phyloP scores from a whole-genome alignment of 2,329 filamentous ascomycete genomes.

The Phialocephala sp. region DNA sequence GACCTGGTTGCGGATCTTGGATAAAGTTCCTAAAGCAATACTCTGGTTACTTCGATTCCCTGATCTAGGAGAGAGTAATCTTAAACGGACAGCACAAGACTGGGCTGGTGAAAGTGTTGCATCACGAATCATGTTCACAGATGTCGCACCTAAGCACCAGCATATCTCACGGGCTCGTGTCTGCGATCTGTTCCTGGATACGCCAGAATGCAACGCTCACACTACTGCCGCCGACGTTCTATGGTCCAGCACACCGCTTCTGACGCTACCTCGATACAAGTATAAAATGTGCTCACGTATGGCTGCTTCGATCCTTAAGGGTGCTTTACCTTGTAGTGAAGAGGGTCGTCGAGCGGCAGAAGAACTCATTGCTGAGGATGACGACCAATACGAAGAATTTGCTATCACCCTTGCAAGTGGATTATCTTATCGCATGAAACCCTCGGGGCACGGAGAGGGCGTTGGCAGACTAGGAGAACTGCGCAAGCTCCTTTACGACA shows the following conservation, averaged over 20 bases:
- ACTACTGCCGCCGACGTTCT: conserved; percentile 96
- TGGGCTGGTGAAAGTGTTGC: conserved; percentile 91
- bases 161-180: conserved; percentile 92
- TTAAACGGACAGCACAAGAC: conserved; percentile 76
- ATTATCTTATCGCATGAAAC: conserved; percentile 61
- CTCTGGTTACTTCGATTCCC: conserved; percentile 98
- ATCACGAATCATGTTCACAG: conserved; percentile 88
- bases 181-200: conserved; percentile 95
- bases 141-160: conserved; percentile 92
- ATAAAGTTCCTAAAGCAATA: conserved; percentile 82
- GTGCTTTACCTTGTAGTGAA: conserved; percentile 76
- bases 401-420: conserved; percentile 71
- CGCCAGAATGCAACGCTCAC: conserved; percentile 96
- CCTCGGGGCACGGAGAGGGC: conserved; percentile 57
- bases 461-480: conserved; percentile 77
- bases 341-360: conserved; percentile 70
- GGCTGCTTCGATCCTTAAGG: conserved; percentile 91
- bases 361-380: conserved; percentile 79
- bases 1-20: conserved; percentile 90
- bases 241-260: conserved; percentile 92
- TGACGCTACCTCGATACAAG: conserved; percentile 88
- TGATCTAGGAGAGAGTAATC: conserved; percentile 86
- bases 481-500: conserved; percentile 80
- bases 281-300: conserved; percentile 99
- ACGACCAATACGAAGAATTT: conserved; percentile 83